Conservation (phyloP, 768 basidiomycete genomes). For the Lentinula raphanica region DNA sequence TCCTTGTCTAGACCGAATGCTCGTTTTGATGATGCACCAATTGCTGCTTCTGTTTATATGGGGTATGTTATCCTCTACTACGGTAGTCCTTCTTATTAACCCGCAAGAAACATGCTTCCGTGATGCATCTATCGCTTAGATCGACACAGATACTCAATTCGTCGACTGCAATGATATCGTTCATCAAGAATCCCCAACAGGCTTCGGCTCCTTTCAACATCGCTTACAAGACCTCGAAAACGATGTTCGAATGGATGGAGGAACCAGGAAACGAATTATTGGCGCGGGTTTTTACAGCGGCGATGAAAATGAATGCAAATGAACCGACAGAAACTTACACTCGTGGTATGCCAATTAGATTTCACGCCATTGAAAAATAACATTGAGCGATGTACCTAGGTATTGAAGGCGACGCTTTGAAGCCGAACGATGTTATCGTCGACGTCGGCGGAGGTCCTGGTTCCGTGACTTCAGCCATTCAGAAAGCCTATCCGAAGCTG, state of each 20-base stretch:
- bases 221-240: conserved; percentile 17
- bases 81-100: too few relatives aligned
- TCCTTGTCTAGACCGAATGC: conserved; percentile 12
- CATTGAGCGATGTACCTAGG: conserved; percentile 8
- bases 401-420: conserved; percentile 14
- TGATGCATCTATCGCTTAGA: background rate
- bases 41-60: conserved; percentile 14
- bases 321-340: background rate
- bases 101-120: background rate
- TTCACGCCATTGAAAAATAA: background rate
- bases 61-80: conserved; percentile 7
- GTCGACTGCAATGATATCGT: background rate
- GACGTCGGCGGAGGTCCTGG: conserved; percentile 35
- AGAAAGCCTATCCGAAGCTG: conserved; percentile 25
- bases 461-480: conserved; percentile 22
- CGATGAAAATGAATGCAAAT: conserved; percentile 12
- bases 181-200: conserved; percentile 4
- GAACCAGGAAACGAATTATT: conserved; percentile 24
- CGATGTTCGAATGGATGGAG: conserved; percentile 27
- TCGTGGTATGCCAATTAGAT: background rate
- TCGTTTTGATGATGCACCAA: conserved; percentile 14
- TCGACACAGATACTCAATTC: background rate
- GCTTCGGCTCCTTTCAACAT: conserved; percentile 20
- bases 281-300: conserved; percentile 22
- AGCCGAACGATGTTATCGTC: conserved; percentile 18